Evolutionary conservation across 495 filamentous ascomycete species (phyloP), one percentile per base, ranked within the genome.

Genomic region (Daldinia vernicosa): DNA sequence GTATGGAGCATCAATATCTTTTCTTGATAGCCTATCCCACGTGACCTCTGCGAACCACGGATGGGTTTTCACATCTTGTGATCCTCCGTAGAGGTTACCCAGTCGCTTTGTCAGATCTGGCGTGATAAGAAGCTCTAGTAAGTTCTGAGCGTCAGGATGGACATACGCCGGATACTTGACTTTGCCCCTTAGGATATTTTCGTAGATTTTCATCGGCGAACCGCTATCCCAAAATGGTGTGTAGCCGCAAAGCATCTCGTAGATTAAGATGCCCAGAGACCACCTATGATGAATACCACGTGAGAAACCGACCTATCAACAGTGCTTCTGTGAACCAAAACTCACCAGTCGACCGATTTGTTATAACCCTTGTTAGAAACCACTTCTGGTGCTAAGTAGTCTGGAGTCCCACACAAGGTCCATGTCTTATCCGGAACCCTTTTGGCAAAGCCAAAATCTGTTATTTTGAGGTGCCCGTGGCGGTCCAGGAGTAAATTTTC

Each of bases 161-260:
- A 99, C 92, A 76, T 98, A 98, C 24, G 92, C 89, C 60, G 95
- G 95, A 76, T 97, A 99, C 83, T 97, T 98, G 77, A 98, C 90
- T 73, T 89, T 90, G 52, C 95, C 95, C 63, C 91, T 92, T 60
- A 98, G 84, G 73, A 99, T 98, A 78, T 99, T 99, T 84, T 98
- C 95, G 80, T 99, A 99, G 72, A 99, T 99, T 82, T 97, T 98
- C 86, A 98, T 97, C 1, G 95, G 94, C 5, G 92, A 97, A 35
- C 95, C 95, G 63, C 91, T 91, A 79, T 99, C 95, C 94, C 94
- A 99, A 82, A 99, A 99, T 3, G 95, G 95, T 14, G 95, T 98
- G 79, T 97, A 98, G 14, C 95, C 95, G 77, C 95, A 98, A 19
- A 99, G 90, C 95, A 99, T 99, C 83, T 99, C 95, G 76, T 98